These are phyloP conservation scores for Fusarium palustre DNA, from an alignment of 2,329 filamentous ascomycete genomes.

Conservation along the genomic window DNA sequence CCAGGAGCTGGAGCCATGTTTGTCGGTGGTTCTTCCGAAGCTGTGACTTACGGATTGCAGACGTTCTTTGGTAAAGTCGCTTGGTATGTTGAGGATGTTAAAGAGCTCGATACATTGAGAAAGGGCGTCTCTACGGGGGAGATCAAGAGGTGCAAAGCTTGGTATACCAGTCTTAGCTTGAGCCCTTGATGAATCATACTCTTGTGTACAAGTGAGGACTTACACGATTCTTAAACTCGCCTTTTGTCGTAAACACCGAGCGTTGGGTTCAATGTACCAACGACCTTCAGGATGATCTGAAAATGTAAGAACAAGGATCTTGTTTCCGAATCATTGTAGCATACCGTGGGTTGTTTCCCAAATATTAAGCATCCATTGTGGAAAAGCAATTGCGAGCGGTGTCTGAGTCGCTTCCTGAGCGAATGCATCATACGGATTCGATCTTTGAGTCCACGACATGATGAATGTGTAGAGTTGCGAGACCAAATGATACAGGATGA, in stretches of 20 bases:
- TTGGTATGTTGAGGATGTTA: slow-evolving; percentile 47
- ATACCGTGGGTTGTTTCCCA: slow-evolving; percentile 45
- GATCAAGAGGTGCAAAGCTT: slow-evolving; percentile 49
- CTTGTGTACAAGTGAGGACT: slow-evolving; percentile 19
- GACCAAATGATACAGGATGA: background rate
- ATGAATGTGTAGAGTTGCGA: background rate
- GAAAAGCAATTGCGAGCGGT: slow-evolving; percentile 32
- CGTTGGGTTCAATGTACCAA: slow-evolving; percentile 43
- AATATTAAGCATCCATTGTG: slow-evolving; percentile 46
- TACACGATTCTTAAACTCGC: slow-evolving; percentile 49
- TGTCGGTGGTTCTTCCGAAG: slow-evolving; percentile 47
- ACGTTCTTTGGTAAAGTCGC: slow-evolving; percentile 50
- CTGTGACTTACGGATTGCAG: slow-evolving; percentile 51
- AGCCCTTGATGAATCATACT: background rate
- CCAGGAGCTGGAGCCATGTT: slow-evolving; percentile 48
- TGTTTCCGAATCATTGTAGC: fast-evolving
- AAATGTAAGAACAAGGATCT: slow-evolving; percentile 2
- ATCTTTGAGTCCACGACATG: slow-evolving; percentile 48
- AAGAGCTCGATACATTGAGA: slow-evolving; percentile 47
- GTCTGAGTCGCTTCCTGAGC: slow-evolving; percentile 41
- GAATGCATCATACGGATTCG: slow-evolving; percentile 44
- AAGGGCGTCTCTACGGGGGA: slow-evolving; percentile 41
- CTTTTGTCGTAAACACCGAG: slow-evolving; percentile 37
- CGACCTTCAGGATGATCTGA: slow-evolving; percentile 43
- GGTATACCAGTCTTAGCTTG: background rate